phyloP scores from a whole-genome alignment of 176 grass and related monocot species.

The bread wheat (Triticum aestivum) region DNA sequence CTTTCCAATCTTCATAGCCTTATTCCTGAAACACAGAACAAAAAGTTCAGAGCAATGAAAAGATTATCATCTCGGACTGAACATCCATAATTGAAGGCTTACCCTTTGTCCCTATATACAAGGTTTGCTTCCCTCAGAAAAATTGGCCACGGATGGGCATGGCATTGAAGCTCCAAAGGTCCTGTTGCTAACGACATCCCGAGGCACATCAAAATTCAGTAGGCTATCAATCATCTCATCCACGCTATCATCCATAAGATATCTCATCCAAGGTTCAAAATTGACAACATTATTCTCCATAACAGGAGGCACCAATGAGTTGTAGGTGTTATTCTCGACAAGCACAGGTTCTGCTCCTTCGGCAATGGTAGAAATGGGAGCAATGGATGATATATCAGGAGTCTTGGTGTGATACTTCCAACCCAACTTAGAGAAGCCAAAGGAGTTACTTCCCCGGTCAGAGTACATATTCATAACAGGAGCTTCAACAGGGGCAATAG shows the following conservation, averaged over 20 bases:
- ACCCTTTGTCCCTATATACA: slow-evolving; percentile 46
- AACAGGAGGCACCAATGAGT: slow-evolving; percentile 7
- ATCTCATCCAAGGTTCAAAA: slow-evolving; percentile 65
- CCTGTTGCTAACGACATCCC: slow-evolving; percentile 43
- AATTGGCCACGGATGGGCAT: slow-evolving; percentile 34
- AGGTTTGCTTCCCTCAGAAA: slow-evolving; percentile 21
- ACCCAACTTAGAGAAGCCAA: slow-evolving; percentile 39
- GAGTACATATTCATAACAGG: slow-evolving; percentile 47
- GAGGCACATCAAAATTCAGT: slow-evolving; percentile 42
- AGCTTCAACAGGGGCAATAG: slow-evolving; percentile 34
- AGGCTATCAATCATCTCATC: slow-evolving; percentile 55
- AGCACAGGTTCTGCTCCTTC: slow-evolving; percentile 14
- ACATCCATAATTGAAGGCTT: neutral
- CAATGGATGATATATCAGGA: slow-evolving; percentile 42
- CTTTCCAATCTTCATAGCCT: slow-evolving; percentile 25
- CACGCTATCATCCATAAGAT: slow-evolving; percentile 39
- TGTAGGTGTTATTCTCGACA: neutral
- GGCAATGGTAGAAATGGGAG: slow-evolving; percentile 32
- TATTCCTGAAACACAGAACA: slow-evolving; percentile 41
- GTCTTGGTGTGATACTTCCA: slow-evolving; percentile 60
- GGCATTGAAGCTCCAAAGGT: slow-evolving; percentile 84
- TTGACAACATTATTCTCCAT: slow-evolving; percentile 38
- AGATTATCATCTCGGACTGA: neutral
- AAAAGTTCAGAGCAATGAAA: neutral
- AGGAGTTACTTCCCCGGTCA: slow-evolving; percentile 72